These are phyloP conservation scores for Apiotrichum gamsii DNA, from an alignment of 1,284 basidiomycete species.

Conservation along the genomic window DNA sequence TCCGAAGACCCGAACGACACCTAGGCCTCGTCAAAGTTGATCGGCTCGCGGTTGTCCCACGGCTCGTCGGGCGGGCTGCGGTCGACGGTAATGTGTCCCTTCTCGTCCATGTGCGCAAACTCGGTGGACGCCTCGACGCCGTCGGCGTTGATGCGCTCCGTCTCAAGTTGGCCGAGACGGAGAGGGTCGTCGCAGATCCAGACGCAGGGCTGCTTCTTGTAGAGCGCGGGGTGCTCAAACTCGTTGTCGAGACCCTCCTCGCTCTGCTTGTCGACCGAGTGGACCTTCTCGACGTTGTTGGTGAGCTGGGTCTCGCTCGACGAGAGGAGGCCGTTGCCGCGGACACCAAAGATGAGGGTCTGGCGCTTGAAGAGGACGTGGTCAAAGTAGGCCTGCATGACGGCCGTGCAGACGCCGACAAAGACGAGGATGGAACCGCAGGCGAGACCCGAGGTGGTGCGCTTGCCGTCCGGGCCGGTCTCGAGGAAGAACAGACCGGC, in stretches of 20 bases:
- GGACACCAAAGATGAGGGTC: constrained; percentile 25
- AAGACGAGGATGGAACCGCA: constrained; percentile 45
- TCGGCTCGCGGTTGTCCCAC: constrained; percentile 30
- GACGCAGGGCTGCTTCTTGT: constrained; percentile 45
- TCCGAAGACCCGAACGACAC: too few species aligned
- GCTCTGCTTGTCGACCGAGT: constrained; percentile 19
- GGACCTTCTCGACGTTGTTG: constrained; percentile 18
- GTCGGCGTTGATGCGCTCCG: constrained; percentile 35
- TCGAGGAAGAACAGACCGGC: constrained; percentile 46
- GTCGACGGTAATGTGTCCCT: constrained; percentile 40
- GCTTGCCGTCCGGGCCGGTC: constrained; percentile 26
- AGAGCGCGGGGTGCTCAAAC: constrained; percentile 48
- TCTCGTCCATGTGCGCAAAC: constrained; percentile 41
- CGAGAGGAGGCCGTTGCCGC: constrained; percentile 1
- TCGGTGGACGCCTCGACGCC: constrained; percentile 43
- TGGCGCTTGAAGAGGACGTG: constrained; percentile 37
- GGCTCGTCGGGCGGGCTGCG: constrained; percentile 41
- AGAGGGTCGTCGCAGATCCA: constrained; percentile 47
- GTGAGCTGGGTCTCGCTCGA: constrained; percentile 19
- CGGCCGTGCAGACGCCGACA: constrained; percentile 32
- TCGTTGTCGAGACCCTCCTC: constrained; percentile 24
- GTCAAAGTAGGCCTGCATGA: constrained; percentile 43
- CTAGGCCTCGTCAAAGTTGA: neutral
- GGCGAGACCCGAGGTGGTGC: constrained; percentile 36
- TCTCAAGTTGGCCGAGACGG: constrained; percentile 42